Evolutionary conservation across 2,329 filamentous ascomycete species (phyloP).

Genomic region (Phaeosphaeria sp.): DNA sequence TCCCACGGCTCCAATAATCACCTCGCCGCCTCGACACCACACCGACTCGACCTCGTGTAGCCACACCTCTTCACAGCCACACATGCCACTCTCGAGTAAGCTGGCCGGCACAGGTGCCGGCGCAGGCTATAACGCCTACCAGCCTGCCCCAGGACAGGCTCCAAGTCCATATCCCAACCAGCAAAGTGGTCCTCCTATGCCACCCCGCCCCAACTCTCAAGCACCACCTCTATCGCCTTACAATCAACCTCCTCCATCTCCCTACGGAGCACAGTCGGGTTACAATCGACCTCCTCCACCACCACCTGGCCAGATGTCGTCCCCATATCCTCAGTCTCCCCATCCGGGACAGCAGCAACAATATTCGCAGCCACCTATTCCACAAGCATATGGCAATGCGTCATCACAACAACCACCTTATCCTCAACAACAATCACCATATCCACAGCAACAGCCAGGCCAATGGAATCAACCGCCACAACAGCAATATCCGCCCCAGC

Average conservation of each 20-base stretch:
- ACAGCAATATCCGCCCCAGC: slow-evolving; percentile 20
- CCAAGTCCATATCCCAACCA: slow-evolving; percentile 36
- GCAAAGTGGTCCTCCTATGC: slow-evolving; percentile 34
- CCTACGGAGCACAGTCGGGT: slow-evolving; percentile 45
- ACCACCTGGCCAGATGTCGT: slow-evolving; percentile 34
- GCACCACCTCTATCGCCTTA: slow-evolving; percentile 53
- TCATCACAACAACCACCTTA: slow-evolving; percentile 32
- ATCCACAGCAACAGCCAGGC: slow-evolving; percentile 36
- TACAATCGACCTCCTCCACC: slow-evolving; percentile 46
- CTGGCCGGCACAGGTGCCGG: slow-evolving; percentile 34
- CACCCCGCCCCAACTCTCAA: slow-evolving; percentile 44
- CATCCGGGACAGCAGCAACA: slow-evolving; percentile 28
- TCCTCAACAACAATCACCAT: slow-evolving; percentile 27
- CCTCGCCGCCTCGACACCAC: slow-evolving; percentile 13
- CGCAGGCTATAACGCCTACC: slow-evolving; percentile 29
- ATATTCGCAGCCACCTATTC: slow-evolving; percentile 32
- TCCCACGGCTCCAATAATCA: slow-evolving; percentile 32
- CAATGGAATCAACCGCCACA: slow-evolving; percentile 19
- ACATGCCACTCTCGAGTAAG: slow-evolving; percentile 35
- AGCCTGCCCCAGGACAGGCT: slow-evolving; percentile 33
- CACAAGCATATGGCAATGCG: slow-evolving; percentile 42
- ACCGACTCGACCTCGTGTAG: slow-evolving; percentile 6
- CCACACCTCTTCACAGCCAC: slow-evolving; percentile 27
- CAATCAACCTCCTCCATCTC: slow-evolving; percentile 44
- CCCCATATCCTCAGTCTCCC: slow-evolving; percentile 31